Evolutionary conservation across 129 eudicot species (phyloP).

Genomic region (Daucus carota): DH1_v3.0 NC_030388.2:29069501-29070000

Average conservation of each 20-base stretch:
- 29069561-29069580: conserved; percentile 20
- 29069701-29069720: conserved; percentile 19
- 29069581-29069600: conserved; percentile 11
- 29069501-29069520: conserved; percentile 21
- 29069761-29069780: conserved; percentile 15
- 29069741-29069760: conserved; percentile 12
- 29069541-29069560: conserved; percentile 13
- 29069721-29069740: conserved; percentile 15
- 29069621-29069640: conserved; percentile 20
- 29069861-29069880: conserved; percentile 25
- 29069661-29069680: conserved; percentile 17
- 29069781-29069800: conserved; percentile 13
- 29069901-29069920: conserved; percentile 14
- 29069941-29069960: conserved; percentile 26
- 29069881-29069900: conserved; percentile 24
- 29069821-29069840: conserved; percentile 13
- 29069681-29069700: conserved; percentile 26
- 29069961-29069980: conserved; percentile 22
- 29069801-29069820: conserved; percentile 20
- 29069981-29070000: neutral
- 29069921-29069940: conserved; percentile 18
- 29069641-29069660: conserved; percentile 20
- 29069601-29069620: neutral
- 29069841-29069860: conserved; percentile 20
- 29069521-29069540: conserved; percentile 21